Conservation (phyloP, 345 rosid genomes). For the Pugionium dolabratum region DNA sequence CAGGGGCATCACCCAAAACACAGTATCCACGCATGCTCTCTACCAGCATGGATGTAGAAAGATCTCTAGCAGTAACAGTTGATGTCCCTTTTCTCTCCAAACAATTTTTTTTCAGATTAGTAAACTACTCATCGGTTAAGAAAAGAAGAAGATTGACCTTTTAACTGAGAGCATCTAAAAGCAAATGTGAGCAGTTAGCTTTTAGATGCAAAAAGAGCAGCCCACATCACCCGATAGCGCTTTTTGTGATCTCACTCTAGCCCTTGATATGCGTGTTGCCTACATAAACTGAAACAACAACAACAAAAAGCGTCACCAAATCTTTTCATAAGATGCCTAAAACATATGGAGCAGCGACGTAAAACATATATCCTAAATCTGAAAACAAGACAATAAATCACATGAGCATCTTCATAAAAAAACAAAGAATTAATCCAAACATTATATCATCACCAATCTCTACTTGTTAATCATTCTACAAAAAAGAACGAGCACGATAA, state of each 20-base stretch:
- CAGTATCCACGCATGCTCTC: no score
- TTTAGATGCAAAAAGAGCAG: slow-evolving; percentile 19
- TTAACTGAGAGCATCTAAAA: neutral
- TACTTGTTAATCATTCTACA: neutral
- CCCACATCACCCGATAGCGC: slow-evolving; percentile 40
- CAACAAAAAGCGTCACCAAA: no score
- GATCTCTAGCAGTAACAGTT: slow-evolving; percentile 46
- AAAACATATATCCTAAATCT: slow-evolving; percentile 12
- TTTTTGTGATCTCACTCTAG: slow-evolving; percentile 40
- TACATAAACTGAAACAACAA: slow-evolving; percentile 35
- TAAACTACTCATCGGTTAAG: slow-evolving; percentile 24
- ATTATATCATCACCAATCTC: neutral
- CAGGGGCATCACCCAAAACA: no score
- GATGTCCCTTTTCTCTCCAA: slow-evolving; percentile 39
- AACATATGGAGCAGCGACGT: neutral
- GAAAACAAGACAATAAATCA: neutral
- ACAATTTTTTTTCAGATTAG: slow-evolving; percentile 31
- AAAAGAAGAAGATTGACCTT: neutral
- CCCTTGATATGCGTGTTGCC: slow-evolving; percentile 36
- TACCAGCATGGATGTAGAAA: neutral
- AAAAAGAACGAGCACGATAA: neutral
- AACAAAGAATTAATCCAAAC: no score
- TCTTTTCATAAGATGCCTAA: neutral
- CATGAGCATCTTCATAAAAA: neutral
- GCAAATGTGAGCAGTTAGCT: neutral